Evolutionary conservation across 2,329 filamentous ascomycete genomes (phyloP).

Genomic region (Nannizziopsis arthrosporioides): DNA sequence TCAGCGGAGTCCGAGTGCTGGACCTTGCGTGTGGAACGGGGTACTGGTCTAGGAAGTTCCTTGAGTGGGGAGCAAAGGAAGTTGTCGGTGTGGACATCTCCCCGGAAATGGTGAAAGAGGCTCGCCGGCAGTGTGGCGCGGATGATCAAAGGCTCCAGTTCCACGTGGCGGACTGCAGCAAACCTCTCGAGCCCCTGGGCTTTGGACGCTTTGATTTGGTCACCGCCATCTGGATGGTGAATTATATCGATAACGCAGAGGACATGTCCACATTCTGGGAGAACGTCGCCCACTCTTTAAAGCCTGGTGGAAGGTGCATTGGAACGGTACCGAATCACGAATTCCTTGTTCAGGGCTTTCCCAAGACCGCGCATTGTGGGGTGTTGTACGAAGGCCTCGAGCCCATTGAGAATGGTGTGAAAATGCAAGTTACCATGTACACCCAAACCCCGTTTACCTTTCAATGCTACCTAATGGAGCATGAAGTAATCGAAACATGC

Average conservation of each 20-base stretch:
- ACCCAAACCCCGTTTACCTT: slow-evolving; percentile 2
- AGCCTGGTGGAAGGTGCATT: slow-evolving; percentile 26
- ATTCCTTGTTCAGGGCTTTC: slow-evolving; percentile 15
- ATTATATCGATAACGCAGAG: slow-evolving; percentile 24
- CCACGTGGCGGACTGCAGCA: slow-evolving; percentile 20
- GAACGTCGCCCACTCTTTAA: slow-evolving; percentile 28
- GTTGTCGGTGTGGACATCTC: slow-evolving; percentile 31
- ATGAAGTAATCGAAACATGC: not conserved
- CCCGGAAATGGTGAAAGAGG: slow-evolving; percentile 24
- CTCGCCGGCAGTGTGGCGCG: slow-evolving; percentile 13
- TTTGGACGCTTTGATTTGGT: slow-evolving; percentile 28
- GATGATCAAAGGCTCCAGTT: slow-evolving; percentile 10
- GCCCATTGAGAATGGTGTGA: slow-evolving; percentile 8
- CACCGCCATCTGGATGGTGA: slow-evolving; percentile 29
- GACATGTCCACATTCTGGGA: slow-evolving; percentile 27
- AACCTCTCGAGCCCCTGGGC: slow-evolving; percentile 18
- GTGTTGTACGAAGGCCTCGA: slow-evolving; percentile 5
- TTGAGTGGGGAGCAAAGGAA: slow-evolving; percentile 26
- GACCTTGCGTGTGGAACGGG: slow-evolving; percentile 32
- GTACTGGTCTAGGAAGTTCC: slow-evolving; percentile 25
- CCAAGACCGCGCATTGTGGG: slow-evolving; percentile 14
- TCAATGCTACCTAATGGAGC: not conserved
- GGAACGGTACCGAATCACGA: slow-evolving; percentile 22
- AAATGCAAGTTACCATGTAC: slow-evolving; percentile 12
- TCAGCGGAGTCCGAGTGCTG: slow-evolving; percentile 21